These are phyloP conservation scores for Dothistroma septosporum DNA, from an alignment of 2,329 filamentous ascomycete species.

Conservation along the genomic window DNA sequence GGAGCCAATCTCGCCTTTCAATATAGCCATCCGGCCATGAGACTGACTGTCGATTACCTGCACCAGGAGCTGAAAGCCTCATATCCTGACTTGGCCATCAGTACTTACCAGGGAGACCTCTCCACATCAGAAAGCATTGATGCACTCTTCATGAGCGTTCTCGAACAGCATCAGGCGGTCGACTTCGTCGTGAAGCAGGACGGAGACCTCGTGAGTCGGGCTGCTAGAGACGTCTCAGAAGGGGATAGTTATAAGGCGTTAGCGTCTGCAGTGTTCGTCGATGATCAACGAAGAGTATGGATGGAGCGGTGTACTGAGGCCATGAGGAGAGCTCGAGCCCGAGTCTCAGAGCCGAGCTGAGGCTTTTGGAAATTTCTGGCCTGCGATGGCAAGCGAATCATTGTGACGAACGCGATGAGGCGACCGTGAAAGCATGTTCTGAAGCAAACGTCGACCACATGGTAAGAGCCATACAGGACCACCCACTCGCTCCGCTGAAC, in stretches of 20 bases:
- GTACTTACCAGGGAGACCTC: conserved; percentile 44
- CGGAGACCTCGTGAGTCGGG: background rate
- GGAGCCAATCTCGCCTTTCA: conserved; percentile 41
- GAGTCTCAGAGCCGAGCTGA: background rate
- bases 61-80: conserved; percentile 32
- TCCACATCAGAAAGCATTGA: conserved; percentile 41
- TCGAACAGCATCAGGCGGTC: conserved; percentile 42
- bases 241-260: conserved; percentile 49
- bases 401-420: no score
- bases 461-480: no score
- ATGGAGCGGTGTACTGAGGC: background rate
- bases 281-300: conserved; percentile 4
- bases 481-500: no score
- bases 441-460: no score
- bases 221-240: conserved; percentile 36
- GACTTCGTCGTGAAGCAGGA: conserved; percentile 41
- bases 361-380: no score
- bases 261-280: conserved; percentile 24
- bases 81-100: conserved; percentile 21
- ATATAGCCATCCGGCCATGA: conserved; percentile 41
- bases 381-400: no score
- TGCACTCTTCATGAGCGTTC: conserved; percentile 39
- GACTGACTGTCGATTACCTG: conserved; percentile 37
- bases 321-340: background rate
- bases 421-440: no score